Evolutionary conservation across 768 basidiomycete species (phyloP).

Genomic region (Phlebiopsis flavidoalba): DNA sequence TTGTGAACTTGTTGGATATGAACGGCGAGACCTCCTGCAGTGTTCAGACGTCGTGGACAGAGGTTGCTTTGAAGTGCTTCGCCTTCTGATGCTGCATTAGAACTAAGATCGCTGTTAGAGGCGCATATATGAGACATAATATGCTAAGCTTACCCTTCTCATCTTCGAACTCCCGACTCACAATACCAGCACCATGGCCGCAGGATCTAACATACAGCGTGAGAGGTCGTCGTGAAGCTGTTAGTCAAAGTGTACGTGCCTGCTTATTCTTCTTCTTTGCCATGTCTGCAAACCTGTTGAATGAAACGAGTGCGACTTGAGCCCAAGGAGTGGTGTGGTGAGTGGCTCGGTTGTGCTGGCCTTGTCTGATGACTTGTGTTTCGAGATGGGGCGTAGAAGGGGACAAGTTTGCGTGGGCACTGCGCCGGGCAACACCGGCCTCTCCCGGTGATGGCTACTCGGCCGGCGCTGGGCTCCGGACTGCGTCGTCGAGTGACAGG

Average conservation of each 20-base stretch:
- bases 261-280: conserved; percentile 54
- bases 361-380: not conserved
- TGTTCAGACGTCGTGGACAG: conserved; percentile 93
- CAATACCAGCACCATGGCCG: conserved; percentile 99
- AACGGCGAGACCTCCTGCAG: conserved; percentile 95
- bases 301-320: not conserved
- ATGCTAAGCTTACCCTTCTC: conserved; percentile 72
- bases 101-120: conserved; percentile 41
- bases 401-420: conserved; percentile 6
- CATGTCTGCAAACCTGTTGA: conserved; percentile 26
- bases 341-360: not conserved
- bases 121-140: not conserved
- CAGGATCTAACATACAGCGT: conserved; percentile 48
- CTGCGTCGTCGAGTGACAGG: not conserved
- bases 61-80: conserved; percentile 96
- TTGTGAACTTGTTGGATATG: conserved; percentile 99
- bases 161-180: conserved; percentile 98
- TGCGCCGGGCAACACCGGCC: not conserved
- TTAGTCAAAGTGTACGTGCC: conserved; percentile 21
- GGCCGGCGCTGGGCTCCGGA: not conserved
- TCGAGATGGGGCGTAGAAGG: conserved; percentile 6
- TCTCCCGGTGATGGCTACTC: not conserved
- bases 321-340: not conserved
- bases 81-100: conserved; percentile 99
- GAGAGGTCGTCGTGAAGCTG: not conserved